phyloP scores from a whole-genome alignment of 768 basidiomycete species.

The Phaeotremella skinneri region DNA sequence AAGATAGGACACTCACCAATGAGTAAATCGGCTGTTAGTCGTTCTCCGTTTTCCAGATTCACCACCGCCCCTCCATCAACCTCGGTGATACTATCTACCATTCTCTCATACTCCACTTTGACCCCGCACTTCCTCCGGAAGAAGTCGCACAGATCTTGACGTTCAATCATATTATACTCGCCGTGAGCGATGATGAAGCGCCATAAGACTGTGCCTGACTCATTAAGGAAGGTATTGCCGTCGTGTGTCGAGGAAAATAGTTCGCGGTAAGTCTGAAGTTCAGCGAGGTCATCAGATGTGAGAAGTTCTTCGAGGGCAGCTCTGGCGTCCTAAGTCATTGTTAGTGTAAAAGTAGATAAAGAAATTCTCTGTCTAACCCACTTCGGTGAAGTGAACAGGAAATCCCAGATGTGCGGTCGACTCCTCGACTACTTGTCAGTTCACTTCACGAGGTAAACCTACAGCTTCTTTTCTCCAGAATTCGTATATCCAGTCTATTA shows the following conservation, averaged over 20 bases:
- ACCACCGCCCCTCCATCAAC: neutral
- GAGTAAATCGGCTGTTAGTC: slow-evolving; percentile 12
- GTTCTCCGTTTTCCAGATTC: slow-evolving; percentile 2
- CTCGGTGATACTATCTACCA: slow-evolving; percentile 8
- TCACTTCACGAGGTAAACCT: slow-evolving; percentile 2
- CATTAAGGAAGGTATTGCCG: slow-evolving; percentile 15
- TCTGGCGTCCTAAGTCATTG: slow-evolving; percentile 7
- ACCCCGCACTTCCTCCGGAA: slow-evolving; percentile 4
- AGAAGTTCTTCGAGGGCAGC: slow-evolving; percentile 11
- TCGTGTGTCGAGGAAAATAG: slow-evolving; percentile 16
- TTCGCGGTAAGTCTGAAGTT: slow-evolving; percentile 2
- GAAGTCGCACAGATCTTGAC: slow-evolving; percentile 15
- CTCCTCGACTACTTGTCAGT: slow-evolving; percentile 2
- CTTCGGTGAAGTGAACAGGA: slow-evolving; percentile 16
- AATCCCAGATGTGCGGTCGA: slow-evolving; percentile 11
- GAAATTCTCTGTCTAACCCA: slow-evolving; percentile 1
- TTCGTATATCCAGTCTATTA: slow-evolving; percentile 7
- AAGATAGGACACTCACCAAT: slow-evolving; percentile 24
- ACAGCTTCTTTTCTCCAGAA: slow-evolving; percentile 25
- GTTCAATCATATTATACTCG: slow-evolving; percentile 19
- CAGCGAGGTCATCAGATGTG: slow-evolving; percentile 3
- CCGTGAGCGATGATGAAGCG: slow-evolving; percentile 6
- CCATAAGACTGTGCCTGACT: slow-evolving; percentile 4
- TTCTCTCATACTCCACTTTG: slow-evolving; percentile 16
- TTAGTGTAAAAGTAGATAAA: neutral